phyloP scores from a whole-genome alignment of 345 rosid genomes.

The Pugionium cornutum region DNA sequence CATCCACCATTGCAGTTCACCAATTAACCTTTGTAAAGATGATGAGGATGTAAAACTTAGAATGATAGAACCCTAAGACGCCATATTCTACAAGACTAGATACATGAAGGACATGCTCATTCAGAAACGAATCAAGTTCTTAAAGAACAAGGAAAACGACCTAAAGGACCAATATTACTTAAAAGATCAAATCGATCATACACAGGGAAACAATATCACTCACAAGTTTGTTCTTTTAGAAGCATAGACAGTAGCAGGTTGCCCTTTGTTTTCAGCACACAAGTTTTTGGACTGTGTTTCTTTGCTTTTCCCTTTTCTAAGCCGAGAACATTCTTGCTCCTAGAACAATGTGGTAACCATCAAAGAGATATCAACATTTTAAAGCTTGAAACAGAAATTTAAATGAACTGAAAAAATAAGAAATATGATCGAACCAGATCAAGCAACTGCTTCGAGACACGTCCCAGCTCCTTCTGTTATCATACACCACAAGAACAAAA shows the following conservation, averaged over 20 bases:
- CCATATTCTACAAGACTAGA: slow-evolving; percentile 14
- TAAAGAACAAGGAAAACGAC: background rate
- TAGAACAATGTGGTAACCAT: slow-evolving; percentile 36
- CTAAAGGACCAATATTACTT: background rate
- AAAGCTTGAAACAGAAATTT: background rate
- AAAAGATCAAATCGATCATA: no score
- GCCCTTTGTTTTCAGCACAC: slow-evolving; percentile 30
- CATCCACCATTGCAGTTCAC: slow-evolving; percentile 16
- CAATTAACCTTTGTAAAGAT: background rate
- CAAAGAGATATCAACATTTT: background rate
- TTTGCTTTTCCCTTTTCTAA: slow-evolving; percentile 49
- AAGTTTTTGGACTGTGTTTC: slow-evolving; percentile 32
- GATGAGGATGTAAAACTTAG: background rate
- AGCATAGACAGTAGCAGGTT: slow-evolving; percentile 21
- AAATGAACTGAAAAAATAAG: background rate
- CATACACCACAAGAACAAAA: slow-evolving; percentile 13
- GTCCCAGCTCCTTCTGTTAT: slow-evolving; percentile 66
- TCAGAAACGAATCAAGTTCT: background rate
- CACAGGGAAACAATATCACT: slow-evolving; percentile 34
- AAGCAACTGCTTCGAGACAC: slow-evolving; percentile 51
- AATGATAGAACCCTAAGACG: background rate
- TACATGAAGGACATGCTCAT: background rate
- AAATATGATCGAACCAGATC: slow-evolving; percentile 31
- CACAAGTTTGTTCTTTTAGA: slow-evolving; percentile 37
- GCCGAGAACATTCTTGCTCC: slow-evolving; percentile 66